A percentile compares a stretch with the other conserved stretches of the same genome.
These are phyloP conservation scores for Annona squamosa DNA, from an alignment of 164 flowering plant genomes.

Conservation along the genomic window DNA sequence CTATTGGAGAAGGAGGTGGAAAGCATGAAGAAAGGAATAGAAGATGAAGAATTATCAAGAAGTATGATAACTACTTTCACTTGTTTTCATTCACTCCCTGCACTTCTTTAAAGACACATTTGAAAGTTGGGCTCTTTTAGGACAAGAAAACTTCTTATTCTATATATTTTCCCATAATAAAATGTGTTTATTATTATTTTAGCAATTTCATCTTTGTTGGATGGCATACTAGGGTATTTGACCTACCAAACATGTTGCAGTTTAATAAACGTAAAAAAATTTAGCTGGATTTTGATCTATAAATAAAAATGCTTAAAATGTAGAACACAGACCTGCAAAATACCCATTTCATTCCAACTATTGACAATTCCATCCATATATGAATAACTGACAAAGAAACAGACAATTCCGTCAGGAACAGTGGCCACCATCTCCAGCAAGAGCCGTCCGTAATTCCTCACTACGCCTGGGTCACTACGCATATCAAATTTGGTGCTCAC, in stretches of 20 bases:
- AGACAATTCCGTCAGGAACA: slow-evolving; percentile 98
- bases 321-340: slow-evolving; percentile 52
- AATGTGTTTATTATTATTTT: too few relatives aligned
- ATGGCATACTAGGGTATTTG: neutral
- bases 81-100: neutral
- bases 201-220: neutral
- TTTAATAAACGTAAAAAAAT: too few relatives aligned
- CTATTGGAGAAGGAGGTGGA: neutral
- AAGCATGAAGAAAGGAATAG: neutral
- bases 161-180: too few relatives aligned
- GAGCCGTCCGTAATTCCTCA: slow-evolving; percentile 93
- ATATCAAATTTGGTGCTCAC: slow-evolving; percentile 97
- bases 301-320: neutral
- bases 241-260: neutral
- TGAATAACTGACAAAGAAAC: slow-evolving; percentile 98
- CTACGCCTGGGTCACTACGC: slow-evolving; percentile 97
- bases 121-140: neutral
- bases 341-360: slow-evolving; percentile 89
- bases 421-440: slow-evolving; percentile 94
- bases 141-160: neutral
- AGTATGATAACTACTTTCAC: neutral
- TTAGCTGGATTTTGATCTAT: neutral
- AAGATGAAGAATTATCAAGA: neutral
- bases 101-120: neutral
- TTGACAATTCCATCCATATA: slow-evolving; percentile 97